Base-by-base conservation (phyloP, 805 yeast genomes). In the Candida oleophila region DNA sequence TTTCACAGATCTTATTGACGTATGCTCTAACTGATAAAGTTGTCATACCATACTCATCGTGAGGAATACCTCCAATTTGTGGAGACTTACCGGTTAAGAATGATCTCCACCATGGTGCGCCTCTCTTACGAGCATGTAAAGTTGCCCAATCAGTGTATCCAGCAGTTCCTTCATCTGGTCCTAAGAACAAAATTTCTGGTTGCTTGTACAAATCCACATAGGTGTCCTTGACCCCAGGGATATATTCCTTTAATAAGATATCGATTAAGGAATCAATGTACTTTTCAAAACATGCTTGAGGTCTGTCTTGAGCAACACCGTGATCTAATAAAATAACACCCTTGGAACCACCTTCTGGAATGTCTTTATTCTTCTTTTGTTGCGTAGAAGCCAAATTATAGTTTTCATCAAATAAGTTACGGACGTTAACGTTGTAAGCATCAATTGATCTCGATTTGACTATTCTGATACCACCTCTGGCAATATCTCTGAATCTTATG, bases 161-260 rank as follows among this genome's bases (percentile, higher is more conserved):
- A 18, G 99, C 98, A 44, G 98, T 91, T 66, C 96, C 96, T 76
- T 92, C 99, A 71, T 92, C 99, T n/a, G 99, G 99, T 46, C 99
- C 99, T 84, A 92, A 86, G 68, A 89, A 92, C 56, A 94, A 73
- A 57, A 94, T 92, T 74, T 92, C 99, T 42, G 87, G 89, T 60
- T 86, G 79, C 47, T 82, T 81, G 64, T 89, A 85, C 47, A 88
- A 74, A 64, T 92, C 98, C 44, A 92, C 91, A 62, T 90, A 85
- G 47, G 81, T 74, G 59, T 87, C 96, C 71, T 89, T 84, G 53
- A 83, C 79, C 39, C 92, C 90, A 44, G 90, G 90, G 48, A 82
- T 73, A 59, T 71, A 62, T 45, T 84, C 85, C 49, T 81, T 81
- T 59, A 91, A 80, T 58, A 91, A 75, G 54, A 92, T 76, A 66